Percentiles rank a stretch among this genome's conserved stretches.
Evolutionary conservation across 257 asterid genomes (phyloP).

Genomic region (Scutellaria baicalensis): DNA sequence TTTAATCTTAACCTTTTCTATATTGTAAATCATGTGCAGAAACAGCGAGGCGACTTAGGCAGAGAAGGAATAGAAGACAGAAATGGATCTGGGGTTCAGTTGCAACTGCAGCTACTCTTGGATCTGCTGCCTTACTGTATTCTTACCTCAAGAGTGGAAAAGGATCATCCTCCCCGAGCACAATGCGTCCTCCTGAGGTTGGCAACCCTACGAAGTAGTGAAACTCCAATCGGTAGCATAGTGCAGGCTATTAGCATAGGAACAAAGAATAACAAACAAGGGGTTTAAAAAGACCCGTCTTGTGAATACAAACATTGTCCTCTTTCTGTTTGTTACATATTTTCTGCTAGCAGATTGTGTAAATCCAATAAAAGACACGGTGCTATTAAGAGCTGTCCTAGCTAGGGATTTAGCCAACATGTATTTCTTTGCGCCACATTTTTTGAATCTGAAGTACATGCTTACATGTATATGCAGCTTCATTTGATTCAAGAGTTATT

Average conservation of each 20-base stretch:
- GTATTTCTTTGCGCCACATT: neutral
- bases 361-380: conserved; percentile 26
- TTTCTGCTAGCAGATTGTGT: conserved; percentile 31
- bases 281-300: conserved; percentile 21
- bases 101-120: conserved; percentile 56
- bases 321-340: conserved; percentile 12
- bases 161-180: conserved; percentile 32
- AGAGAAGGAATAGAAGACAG: conserved; percentile 55
- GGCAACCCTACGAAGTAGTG: conserved; percentile 21
- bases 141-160: conserved; percentile 58
- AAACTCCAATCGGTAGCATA: conserved; percentile 18
- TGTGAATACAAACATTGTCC: conserved; percentile 30
- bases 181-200: conserved; percentile 23
- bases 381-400: conserved; percentile 13
- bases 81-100: conserved; percentile 73
- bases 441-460: neutral
- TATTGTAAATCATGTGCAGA: conserved; percentile 28
- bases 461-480: neutral
- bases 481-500: neutral
- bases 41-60: conserved; percentile 65
- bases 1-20: neutral
- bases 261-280: conserved; percentile 27
- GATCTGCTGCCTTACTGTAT: conserved; percentile 59
- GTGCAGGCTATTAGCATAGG: conserved; percentile 15
- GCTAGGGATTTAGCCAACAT: conserved; percentile 13